A percentile compares a stretch with the other conserved stretches of the same genome.
phyloP scores from a whole-genome alignment of 2,329 filamentous ascomycete species.

The Myriosclerotinia curreyana region DNA sequence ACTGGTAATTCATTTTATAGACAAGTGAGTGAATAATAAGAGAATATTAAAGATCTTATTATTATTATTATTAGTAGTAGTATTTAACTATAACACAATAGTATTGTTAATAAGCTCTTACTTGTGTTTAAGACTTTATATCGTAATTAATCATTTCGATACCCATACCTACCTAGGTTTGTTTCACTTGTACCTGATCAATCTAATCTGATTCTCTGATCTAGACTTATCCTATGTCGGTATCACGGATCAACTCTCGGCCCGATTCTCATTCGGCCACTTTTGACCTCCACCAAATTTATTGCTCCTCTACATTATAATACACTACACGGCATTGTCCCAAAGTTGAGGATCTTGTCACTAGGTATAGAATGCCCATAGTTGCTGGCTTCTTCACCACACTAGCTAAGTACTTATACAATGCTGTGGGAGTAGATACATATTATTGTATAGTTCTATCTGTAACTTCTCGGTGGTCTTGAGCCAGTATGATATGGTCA shows the following conservation, averaged over 20 bases:
- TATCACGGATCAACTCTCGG: conserved; percentile 2
- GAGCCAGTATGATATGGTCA: not conserved
- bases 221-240: not conserved
- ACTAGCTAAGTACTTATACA: not conserved
- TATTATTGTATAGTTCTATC: not conserved
- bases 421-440: not conserved
- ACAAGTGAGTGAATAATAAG: not conserved
- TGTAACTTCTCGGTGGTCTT: not conserved
- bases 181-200: no score
- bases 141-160: not conserved
- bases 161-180: not conserved
- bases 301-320: conserved; percentile 13
- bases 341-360: not conserved
- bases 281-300: conserved; percentile 8
- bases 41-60: not conserved
- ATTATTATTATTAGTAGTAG: no score
- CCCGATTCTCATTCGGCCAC: not conserved
- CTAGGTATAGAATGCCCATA: not conserved
- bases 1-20: not conserved
- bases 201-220: not conserved
- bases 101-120: no score
- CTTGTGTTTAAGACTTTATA: no score
- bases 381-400: not conserved
- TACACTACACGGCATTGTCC: not conserved
- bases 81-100: no score